Percentiles rank a stretch among this genome's conserved stretches.
phyloP scores from a whole-genome alignment of 352 stramenopile genomes.

The Poterioochromonas sp. region DNA sequence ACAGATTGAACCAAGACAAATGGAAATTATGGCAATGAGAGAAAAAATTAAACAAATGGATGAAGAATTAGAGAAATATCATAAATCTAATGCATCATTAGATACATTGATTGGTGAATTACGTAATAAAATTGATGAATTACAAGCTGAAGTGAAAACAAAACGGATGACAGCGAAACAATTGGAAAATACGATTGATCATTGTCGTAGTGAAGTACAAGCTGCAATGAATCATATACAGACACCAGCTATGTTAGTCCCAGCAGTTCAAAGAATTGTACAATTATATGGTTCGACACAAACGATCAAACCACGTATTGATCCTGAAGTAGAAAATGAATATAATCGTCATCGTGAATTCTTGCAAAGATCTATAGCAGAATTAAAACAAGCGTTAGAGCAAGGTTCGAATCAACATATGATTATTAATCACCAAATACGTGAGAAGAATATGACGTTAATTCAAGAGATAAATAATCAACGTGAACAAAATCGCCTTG shows the following conservation, averaged over 20 bases:
- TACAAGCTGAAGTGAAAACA: constrained; percentile 38
- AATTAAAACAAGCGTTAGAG: constrained; percentile 56
- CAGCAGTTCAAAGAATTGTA: constrained; percentile 15
- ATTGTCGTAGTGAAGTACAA: not conserved
- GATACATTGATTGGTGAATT: constrained; percentile 87
- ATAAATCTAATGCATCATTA: constrained; percentile 83
- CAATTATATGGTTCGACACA: constrained; percentile 25
- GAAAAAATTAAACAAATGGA: constrained; percentile 91
- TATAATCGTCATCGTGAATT: constrained; percentile 81
- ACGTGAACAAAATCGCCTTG: constrained; percentile 56
- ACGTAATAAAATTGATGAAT: constrained; percentile 59
- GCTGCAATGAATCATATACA: constrained; percentile 16
- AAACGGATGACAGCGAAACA: constrained; percentile 10
- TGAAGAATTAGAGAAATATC: constrained; percentile 80
- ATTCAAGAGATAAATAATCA: constrained; percentile 62
- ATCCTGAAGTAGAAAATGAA: constrained; percentile 74
- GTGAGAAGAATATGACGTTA: constrained; percentile 54
- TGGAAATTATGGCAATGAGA: constrained; percentile 85
- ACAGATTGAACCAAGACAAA: constrained; percentile 86
- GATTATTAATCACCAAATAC: constrained; percentile 46
- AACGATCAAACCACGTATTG: constrained; percentile 36
- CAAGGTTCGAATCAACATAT: constrained; percentile 39
- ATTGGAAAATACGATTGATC: not conserved
- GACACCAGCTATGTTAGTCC: not conserved
- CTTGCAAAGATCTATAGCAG: constrained; percentile 73